phyloP scores from a whole-genome alignment of 2,329 filamentous ascomycete genomes.

The Neonectria punicea region DNA sequence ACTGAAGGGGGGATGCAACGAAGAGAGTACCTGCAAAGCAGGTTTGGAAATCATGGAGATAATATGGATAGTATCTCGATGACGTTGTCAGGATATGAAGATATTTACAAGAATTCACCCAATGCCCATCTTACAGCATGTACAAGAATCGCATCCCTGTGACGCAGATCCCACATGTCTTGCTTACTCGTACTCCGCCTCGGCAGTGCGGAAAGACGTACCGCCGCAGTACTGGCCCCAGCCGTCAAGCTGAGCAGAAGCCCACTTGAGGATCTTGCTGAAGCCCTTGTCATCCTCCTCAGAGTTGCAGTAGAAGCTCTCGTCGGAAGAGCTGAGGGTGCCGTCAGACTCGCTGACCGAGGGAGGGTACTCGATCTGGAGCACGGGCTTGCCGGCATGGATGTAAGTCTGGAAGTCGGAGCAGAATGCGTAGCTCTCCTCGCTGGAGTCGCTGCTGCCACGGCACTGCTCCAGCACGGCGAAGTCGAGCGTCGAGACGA shows the following conservation, averaged over 20 bases:
- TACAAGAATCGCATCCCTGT: neutral
- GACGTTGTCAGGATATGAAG: neutral
- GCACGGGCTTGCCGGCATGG: slow-evolving; percentile 45
- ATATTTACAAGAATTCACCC: neutral
- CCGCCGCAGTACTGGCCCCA: slow-evolving; percentile 47
- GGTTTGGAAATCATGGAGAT: neutral
- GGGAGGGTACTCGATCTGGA: slow-evolving; percentile 49
- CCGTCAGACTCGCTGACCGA: slow-evolving; percentile 37
- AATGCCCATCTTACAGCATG: neutral
- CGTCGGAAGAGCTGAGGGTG: slow-evolving; percentile 39
- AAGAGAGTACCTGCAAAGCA: no score
- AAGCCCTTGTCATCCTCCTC: slow-evolving; percentile 43
- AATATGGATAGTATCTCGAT: neutral
- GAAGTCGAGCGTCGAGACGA: slow-evolving; percentile 46
- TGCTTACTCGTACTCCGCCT: slow-evolving; percentile 31
- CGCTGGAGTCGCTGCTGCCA: slow-evolving; percentile 34
- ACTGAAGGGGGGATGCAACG: neutral
- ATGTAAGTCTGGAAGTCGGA: slow-evolving; percentile 45
- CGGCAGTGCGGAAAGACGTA: slow-evolving; percentile 40
- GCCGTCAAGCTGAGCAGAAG: slow-evolving; percentile 46
- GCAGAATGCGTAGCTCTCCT: slow-evolving; percentile 42
- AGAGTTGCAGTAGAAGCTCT: slow-evolving; percentile 40
- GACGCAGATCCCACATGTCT: neutral
- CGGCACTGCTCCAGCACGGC: slow-evolving; percentile 51
- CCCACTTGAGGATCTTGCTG: slow-evolving; percentile 48